Base-by-base conservation (phyloP, 108 stramenopile species). In the Nitzschia putrida region DNA sequence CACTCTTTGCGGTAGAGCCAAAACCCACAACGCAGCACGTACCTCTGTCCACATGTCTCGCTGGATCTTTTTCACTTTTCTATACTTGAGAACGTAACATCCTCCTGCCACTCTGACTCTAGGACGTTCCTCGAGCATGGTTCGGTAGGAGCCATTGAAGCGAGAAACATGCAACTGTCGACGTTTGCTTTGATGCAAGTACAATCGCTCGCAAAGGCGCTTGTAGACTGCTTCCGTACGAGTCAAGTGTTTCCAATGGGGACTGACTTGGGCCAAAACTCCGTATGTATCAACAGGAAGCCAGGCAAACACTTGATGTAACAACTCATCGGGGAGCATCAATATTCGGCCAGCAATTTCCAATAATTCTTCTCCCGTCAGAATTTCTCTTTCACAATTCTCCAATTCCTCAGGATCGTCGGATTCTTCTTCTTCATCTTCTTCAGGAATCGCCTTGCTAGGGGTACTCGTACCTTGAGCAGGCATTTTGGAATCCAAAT, bases 41-140 rank as follows among this genome's bases (percentile, higher is more conserved):
- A 80, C 83, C 52, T 90, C 88, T 1, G 87, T 86, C 89, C 88
- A 93, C 91, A 93, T 93, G 66, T 90, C 89, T 20, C 91, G 76
- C 49, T 93, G 86, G 42, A 89, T 89, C 39, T 78, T 24, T 50
- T 84, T 84, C 22, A 84, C 54, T 50, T 75, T 53, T 8, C 53
- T 20, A 64, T 85, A 87, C 64, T 87, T 88, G 41, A 93, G 60
- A 7, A 93, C 84, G 61, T 93, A 93, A 14, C 89, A 51, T 6
- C 90, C 90, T 0, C 86, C 88, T 3, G 86, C 88, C 14, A 85
- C 83, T 54, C 87, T 79, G 0, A 93, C 87, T 39, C 91, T 67
- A 18, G 88, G 87, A 59, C 91, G 76, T n/a, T 72, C 44, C 63
- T 90, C 82, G 6, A 93, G 66, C 91, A 93, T 93, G 1, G 54